Conservation (phyloP, 148 eudicot species). For the Nepenthes gracilis region DNA sequence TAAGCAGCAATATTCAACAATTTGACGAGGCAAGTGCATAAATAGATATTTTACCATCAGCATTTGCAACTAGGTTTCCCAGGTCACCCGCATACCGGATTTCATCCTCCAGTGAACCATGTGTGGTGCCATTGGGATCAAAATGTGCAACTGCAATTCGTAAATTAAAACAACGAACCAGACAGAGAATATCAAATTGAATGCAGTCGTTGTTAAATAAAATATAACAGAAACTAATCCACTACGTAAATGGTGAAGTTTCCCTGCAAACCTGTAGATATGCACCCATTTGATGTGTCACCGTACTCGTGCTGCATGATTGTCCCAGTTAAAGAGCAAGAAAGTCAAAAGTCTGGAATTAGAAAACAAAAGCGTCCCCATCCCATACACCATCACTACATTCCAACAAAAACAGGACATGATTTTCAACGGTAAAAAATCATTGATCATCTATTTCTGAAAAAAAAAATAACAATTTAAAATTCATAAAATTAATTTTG, state of each 20-base stretch:
- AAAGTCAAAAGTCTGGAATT: not conserved
- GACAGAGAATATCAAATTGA: not conserved
- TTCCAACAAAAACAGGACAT: not conserved
- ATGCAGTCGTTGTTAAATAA: not conserved
- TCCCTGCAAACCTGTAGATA: constrained; percentile 79
- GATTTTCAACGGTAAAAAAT: not conserved
- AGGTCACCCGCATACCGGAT: constrained; percentile 99
- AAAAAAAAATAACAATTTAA: no score
- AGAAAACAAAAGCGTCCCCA: not conserved
- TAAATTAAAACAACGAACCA: not conserved
- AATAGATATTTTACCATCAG: constrained; percentile 38
- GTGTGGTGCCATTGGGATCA: constrained; percentile 76
- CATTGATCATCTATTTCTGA: not conserved
- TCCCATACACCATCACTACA: no score
- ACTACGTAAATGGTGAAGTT: no score
- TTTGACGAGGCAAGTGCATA: not conserved
- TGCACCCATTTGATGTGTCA: constrained; percentile 95
- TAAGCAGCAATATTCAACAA: constrained; percentile 4
- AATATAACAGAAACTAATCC: constrained; percentile 3
- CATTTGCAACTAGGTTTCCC: constrained; percentile 98
- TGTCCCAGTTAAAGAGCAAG: not conserved
- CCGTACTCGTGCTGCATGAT: constrained; percentile 72
- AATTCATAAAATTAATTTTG: no score
- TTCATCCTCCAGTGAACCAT: constrained; percentile 95
- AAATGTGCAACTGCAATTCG: constrained; percentile 58